These are phyloP conservation scores for Ophiostoma quercus DNA, from an alignment of 2,329 filamentous ascomycete species.

Conservation along the genomic window DNA sequence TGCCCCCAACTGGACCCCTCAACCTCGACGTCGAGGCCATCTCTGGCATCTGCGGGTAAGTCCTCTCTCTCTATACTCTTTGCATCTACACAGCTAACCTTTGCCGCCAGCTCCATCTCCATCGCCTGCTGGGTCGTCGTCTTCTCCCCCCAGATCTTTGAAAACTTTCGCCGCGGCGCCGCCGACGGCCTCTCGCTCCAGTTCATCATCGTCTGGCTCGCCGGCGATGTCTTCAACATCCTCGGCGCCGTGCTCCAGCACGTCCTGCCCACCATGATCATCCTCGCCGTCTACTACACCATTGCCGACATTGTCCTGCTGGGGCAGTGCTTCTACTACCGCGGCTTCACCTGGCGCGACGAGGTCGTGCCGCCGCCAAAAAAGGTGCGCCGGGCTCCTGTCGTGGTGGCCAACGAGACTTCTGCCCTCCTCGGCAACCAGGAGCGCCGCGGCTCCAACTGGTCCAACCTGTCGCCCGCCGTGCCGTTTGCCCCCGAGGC, in stretches of 20 bases:
- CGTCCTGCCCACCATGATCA: conserved; percentile 80
- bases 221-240: conserved; percentile 58
- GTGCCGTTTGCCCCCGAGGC: conserved; percentile 50
- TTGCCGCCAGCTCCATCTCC: conserved; percentile 62
- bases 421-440: conserved; percentile 44
- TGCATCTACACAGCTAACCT: conserved; percentile 24
- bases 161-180: conserved; percentile 30
- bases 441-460: conserved; percentile 50
- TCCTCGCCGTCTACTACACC: conserved; percentile 31
- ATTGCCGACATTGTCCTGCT: conserved; percentile 57
- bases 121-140: conserved; percentile 98
- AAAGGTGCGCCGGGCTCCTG: conserved; percentile 23
- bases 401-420: conserved; percentile 43
- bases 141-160: conserved; percentile 84
- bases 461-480: conserved; percentile 69
- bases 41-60: conserved; percentile 82
- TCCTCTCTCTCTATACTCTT: conserved; percentile 3
- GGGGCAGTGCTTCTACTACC: conserved; percentile 91
- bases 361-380: conserved; percentile 41
- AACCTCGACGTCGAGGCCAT: conserved; percentile 84
- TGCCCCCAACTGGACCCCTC: conserved; percentile 50
- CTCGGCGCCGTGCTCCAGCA: conserved; percentile 42
- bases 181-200: conserved; percentile 41
- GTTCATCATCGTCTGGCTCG: conserved; percentile 89
- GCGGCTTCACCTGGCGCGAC: conserved; percentile 67